A percentile compares a stretch with the other conserved stretches of the same genome.
Conservation (phyloP, 441 rosid genomes). For the Populus trichocarpa region DNA sequence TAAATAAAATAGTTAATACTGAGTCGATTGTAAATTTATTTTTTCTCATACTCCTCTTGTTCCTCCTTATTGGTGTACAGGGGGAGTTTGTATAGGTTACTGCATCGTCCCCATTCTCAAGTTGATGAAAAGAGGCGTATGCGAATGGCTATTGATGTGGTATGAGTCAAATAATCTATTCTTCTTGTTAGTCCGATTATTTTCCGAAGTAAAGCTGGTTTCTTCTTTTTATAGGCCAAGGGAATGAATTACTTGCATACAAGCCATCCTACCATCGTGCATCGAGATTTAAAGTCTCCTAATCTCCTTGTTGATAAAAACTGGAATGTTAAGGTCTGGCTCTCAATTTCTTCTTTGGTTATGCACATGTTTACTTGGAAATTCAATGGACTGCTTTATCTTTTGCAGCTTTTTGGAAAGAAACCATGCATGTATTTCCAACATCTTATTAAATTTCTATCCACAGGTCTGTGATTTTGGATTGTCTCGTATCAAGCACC, state of each 20-base stretch:
- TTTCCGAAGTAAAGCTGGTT: constrained; percentile 7
- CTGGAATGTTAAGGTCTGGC: constrained; percentile 86
- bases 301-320: constrained; percentile 98
- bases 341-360: not conserved
- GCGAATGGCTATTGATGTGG: constrained; percentile 99
- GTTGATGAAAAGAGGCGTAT: constrained; percentile 87
- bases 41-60: not conserved
- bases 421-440: not conserved
- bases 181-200: not conserved
- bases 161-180: constrained; percentile 29
- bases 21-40: not conserved
- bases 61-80: constrained; percentile 38
- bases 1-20: not conserved
- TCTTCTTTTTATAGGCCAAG: constrained; percentile 59
- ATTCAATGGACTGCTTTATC: constrained; percentile 3
- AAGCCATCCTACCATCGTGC: constrained; percentile 93
- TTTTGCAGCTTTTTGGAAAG: constrained; percentile 8
- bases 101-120: constrained; percentile 75
- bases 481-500: constrained; percentile 90
- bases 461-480: constrained; percentile 92
- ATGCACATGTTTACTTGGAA: not conserved
- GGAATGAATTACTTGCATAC: constrained; percentile 99
- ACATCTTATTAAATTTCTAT: constrained; percentile 17
- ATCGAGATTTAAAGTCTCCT: constrained; percentile 95
- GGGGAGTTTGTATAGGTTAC: constrained; percentile 90